Evolutionary conservation across 2,329 filamentous ascomycete species (phyloP).

Genomic region (Lizonia empirigonia): DNA sequence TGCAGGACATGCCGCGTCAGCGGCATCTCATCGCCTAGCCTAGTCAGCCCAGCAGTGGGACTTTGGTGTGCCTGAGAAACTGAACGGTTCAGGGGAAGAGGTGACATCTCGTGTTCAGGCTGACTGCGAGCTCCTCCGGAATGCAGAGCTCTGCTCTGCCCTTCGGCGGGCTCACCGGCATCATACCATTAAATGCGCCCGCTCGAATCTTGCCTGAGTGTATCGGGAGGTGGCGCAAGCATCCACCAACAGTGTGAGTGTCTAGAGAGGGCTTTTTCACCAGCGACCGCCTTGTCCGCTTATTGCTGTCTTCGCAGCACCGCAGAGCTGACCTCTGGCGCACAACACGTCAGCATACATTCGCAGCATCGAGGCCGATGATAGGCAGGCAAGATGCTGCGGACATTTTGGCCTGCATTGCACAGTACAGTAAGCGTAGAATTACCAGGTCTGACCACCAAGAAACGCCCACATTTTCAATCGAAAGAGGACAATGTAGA

Average conservation of each 20-base stretch:
- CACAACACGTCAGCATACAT: slow-evolving; percentile 5
- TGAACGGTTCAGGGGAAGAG: not conserved
- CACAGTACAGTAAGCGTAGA: slow-evolving; percentile 13
- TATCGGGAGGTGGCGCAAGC: not conserved
- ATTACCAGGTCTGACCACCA: not conserved
- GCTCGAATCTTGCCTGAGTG: not conserved
- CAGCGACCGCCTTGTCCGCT: not conserved
- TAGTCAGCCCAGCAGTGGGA: slow-evolving; percentile 1
- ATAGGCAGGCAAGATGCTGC: slow-evolving; percentile 1
- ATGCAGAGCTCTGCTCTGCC: not conserved
- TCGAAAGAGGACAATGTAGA: not conserved
- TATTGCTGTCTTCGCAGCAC: not conserved
- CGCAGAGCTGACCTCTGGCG: slow-evolving; percentile 1
- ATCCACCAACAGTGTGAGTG: slow-evolving; percentile 1
- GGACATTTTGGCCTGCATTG: slow-evolving; percentile 5
- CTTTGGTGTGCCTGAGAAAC: not conserved
- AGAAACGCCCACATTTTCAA: not conserved
- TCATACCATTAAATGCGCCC: not conserved
- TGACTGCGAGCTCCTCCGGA: slow-evolving; percentile 6
- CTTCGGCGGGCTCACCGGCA: not conserved
- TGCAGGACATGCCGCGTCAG: slow-evolving; percentile 1
- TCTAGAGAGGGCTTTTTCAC: not conserved
- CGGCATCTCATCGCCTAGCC: not conserved
- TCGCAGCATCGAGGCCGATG: not conserved
- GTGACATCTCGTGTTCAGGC: not conserved